Base-by-base conservation (phyloP, 1,139 yeast genomes). In the Taphrina deformans region DNA sequence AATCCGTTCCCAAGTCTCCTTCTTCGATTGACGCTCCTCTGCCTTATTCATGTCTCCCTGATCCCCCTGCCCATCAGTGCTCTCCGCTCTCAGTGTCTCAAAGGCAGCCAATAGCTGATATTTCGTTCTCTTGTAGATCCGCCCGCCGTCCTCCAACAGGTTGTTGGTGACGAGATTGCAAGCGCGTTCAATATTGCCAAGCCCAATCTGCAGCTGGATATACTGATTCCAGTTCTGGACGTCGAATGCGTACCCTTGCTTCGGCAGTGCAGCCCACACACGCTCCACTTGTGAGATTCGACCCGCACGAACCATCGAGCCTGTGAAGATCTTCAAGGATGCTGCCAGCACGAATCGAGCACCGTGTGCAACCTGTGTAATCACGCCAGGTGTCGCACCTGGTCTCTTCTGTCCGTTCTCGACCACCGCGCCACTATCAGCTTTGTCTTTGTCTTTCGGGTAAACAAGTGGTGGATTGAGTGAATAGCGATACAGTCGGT, bases 11-110 rank as follows among this genome's bases (percentile, higher is more conserved):
- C 24, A 44, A 21, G n/a, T 21, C 48, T 18, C 48, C 1, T 10
- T 6, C 26, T 44, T 44, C 21, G 7, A 12, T 7, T 9, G 26
- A 44, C 10, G 24, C 27, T 44, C 27, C n/a, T 6, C 6, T 10
- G 2, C 48, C 27, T 10, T 27, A 9, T 5, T 7, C 10, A 12
- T n/a, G 5, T 5, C 14, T 9, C 27, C 12, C 14, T 44, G 48
- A 7, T 21, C 6, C 48, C 10, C 24, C n/a, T 21, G 14, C 27
- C 10, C 1, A 21, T 21, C 27, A 21, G 5, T 44, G 26, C 26
- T 21, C 27, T 44, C 48, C 58, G 77, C 48, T 78, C 79, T 1
- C 77, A 76, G 0, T 92, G 87, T 72, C 78, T 75, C 58, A 12
- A 48, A 23, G 10, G 53, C 53, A 2, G 33, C 35, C 23, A 48